phyloP scores from a whole-genome alignment of 2,329 filamentous ascomycete species.

The Ascochyta lentis region DNA sequence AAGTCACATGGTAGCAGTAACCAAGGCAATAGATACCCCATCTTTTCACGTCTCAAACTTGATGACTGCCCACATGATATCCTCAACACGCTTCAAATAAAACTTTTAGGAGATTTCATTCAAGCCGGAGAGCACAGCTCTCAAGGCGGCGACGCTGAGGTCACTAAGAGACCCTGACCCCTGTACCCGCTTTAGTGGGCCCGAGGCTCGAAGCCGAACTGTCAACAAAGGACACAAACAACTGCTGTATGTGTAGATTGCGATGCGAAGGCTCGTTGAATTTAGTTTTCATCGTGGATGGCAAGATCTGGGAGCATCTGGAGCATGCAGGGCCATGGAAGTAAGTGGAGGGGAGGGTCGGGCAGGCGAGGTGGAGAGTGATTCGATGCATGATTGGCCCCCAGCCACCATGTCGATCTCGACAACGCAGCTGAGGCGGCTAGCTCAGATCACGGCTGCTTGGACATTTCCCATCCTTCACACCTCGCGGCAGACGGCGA shows the following conservation, averaged over 20 bases:
- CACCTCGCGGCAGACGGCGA: slow-evolving; percentile 1
- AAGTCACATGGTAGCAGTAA: slow-evolving; percentile 7
- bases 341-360: not conserved
- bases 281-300: too few relatives aligned
- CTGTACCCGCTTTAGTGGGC: slow-evolving; percentile 12
- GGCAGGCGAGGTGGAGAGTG: slow-evolving; percentile 5
- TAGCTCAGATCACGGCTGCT: slow-evolving; percentile 9
- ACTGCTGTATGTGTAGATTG: not conserved
- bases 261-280: not conserved
- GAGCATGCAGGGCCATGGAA: not conserved
- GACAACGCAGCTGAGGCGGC: slow-evolving; percentile 17
- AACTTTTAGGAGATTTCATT: too few relatives aligned
- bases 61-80: not conserved
- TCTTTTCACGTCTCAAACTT: not conserved
- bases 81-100: not conserved
- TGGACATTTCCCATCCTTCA: not conserved
- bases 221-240: slow-evolving; percentile 14
- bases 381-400: slow-evolving; percentile 6
- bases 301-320: not conserved
- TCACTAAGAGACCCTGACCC: slow-evolving; percentile 6
- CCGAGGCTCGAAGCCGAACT: not conserved
- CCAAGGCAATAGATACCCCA: slow-evolving; percentile 9
- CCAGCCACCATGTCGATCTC: slow-evolving; percentile 11
- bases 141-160: slow-evolving; percentile 7
- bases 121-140: not conserved